Base-by-base conservation (phyloP, 2,329 filamentous ascomycete species). In the Paracoccidioides brasiliensis region DNA sequence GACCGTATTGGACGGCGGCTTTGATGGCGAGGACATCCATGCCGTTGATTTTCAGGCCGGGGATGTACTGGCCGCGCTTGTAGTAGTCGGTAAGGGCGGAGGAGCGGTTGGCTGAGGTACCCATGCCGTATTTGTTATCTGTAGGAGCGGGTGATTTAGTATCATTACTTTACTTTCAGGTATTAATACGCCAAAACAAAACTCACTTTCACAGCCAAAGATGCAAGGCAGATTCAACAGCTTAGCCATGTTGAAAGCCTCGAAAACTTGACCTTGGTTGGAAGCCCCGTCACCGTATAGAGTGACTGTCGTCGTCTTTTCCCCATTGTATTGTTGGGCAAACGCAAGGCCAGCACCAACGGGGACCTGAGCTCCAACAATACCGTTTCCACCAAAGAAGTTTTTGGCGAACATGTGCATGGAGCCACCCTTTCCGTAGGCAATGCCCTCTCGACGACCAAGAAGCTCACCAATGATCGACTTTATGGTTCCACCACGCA, bases 71-170 rank as follows among this genome's bases (percentile, higher is more conserved):
- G 64, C 93, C 93, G 77, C 93, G 91, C 85, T 97, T 97, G 84
- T 98, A 97, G 85, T 98, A 98, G 75, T 98, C 93, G 73, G 93
- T 97, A 71, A 96, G 78, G 66, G 93, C 93, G 58, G 93, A 91
- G 59, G 93, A 90, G 68, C 93, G 90, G 75, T 86, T 85, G 64
- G 93, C 91, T 59, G 93, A 87, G 61, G 93, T 98, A 77, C 93
- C 93, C 93, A 98, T 98, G 74, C 93, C 93, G 74, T 98, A 98
- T 78, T 98, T 98, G 86, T 98, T 98, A 83, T 98, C 90, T 95
- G 59, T 52, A 53, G 30, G 53, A 54, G 35, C 38, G 37, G 37
- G 10, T 15, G 44, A 22, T 28, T 60, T 43, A 60, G 59, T 14
- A 53, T 4, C 4, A 9, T 6, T 15, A 30, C 43, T 10, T 46